Evolutionary conservation across 129 eudicot species (phyloP).

Genomic region (Centrapalus pauciflorus): DNA sequence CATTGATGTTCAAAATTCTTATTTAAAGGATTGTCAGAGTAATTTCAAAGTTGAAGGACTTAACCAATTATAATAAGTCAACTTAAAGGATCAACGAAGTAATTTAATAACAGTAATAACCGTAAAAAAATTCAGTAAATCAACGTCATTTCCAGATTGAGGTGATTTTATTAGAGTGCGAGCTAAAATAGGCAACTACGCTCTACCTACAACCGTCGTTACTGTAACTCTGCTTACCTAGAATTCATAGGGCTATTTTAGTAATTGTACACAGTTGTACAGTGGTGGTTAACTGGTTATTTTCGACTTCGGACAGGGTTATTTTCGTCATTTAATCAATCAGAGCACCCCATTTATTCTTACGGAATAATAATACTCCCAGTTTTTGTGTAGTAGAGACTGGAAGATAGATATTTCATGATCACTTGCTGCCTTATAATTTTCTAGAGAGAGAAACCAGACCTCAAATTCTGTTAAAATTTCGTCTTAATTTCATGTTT

Average conservation of each 20-base stretch:
- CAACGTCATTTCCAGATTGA: too few species aligned
- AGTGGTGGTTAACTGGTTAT: not conserved
- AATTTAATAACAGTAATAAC: too few species aligned
- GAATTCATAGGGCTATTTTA: not conserved
- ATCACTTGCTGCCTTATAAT: slow-evolving; percentile 12
- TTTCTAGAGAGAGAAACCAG: slow-evolving; percentile 28
- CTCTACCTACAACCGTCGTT: slow-evolving; percentile 11
- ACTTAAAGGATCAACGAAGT: too few species aligned
- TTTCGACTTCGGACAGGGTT: not conserved
- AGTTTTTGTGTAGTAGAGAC: slow-evolving; percentile 12
- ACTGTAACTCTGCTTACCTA: slow-evolving; percentile 9
- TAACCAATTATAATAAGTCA: too few species aligned
- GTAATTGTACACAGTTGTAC: not conserved
- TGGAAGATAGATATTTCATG: slow-evolving; percentile 21
- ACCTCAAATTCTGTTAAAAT: not conserved
- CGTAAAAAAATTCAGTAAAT: too few species aligned
- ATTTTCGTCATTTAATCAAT: not conserved
- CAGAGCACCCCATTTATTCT: slow-evolving; percentile 8
- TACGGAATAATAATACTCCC: slow-evolving; percentile 14
- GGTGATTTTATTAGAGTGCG: slow-evolving; percentile 13
- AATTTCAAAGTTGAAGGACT: too few species aligned
- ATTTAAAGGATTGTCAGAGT: too few species aligned
- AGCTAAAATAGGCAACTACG: slow-evolving; percentile 12
- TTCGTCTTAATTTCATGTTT: not conserved
- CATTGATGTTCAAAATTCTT: too few species aligned